These are phyloP conservation scores for Pseudonitzschia delicatissima DNA, from an alignment of 108 stramenopile species.

Conservation along the genomic window DNA sequence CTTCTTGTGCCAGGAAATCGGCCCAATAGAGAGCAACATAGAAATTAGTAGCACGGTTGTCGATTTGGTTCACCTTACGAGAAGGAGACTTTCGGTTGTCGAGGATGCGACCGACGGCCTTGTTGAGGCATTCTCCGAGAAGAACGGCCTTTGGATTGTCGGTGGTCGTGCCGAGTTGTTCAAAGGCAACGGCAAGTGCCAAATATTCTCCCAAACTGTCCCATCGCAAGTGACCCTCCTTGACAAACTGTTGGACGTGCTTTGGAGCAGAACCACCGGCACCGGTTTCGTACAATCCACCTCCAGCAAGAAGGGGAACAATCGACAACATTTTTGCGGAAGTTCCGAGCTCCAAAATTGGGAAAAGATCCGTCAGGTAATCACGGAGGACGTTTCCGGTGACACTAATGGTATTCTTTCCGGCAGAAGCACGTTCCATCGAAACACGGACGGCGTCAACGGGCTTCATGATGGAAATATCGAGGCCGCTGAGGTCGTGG, in stretches of 20 bases:
- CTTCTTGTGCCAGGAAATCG: conserved; percentile 82
- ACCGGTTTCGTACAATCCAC: conserved; percentile 93
- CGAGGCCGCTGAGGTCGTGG: conserved; percentile 80
- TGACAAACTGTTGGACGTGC: conserved; percentile 90
- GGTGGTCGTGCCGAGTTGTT: conserved; percentile 53
- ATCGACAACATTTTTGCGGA: conserved; percentile 95
- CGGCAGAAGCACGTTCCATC: conserved; percentile 85
- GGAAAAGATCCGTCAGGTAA: conserved; percentile 91
- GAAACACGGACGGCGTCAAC: conserved; percentile 81
- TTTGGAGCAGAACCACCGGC: conserved; percentile 94
- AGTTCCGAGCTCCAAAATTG: conserved; percentile 91
- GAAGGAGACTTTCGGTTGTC: conserved; percentile 85
- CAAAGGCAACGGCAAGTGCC: conserved; percentile 79
- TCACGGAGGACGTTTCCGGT: conserved; percentile 95
- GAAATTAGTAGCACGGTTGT: conserved; percentile 92
- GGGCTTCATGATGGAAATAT: conserved; percentile 89
- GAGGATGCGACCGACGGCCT: conserved; percentile 86
- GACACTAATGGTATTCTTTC: conserved; percentile 89
- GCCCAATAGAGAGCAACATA: conserved; percentile 94
- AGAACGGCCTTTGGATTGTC: conserved; percentile 70
- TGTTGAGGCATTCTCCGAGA: conserved; percentile 77
- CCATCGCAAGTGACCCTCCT: conserved; percentile 93
- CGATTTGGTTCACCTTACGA: conserved; percentile 88
- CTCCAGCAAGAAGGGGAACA: conserved; percentile 88
- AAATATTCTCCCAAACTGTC: conserved; percentile 82